These are phyloP conservation scores for Salix exigua DNA, from an alignment of 345 rosid species.

Conservation along the genomic window DNA sequence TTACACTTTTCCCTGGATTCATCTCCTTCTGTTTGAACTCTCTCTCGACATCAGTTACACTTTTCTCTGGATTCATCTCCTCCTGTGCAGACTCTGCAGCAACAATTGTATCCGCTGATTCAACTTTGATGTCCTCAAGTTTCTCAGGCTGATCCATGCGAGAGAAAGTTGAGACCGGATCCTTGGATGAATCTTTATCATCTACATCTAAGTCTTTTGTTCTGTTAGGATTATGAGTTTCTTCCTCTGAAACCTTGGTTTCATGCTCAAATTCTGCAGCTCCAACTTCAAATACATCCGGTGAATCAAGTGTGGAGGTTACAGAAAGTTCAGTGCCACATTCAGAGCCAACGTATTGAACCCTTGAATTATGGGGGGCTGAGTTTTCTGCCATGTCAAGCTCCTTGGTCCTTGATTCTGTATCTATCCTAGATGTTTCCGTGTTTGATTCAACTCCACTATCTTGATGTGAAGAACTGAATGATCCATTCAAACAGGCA, in stretches of 20 bases:
- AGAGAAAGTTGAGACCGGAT: constrained; percentile 20
- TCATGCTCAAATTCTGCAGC: constrained; percentile 35
- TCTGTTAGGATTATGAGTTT: constrained; percentile 19
- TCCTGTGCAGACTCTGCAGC: constrained; percentile 24
- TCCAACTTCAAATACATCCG: constrained; percentile 61
- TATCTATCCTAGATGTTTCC: constrained; percentile 29
- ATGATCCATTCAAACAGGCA: constrained; percentile 37
- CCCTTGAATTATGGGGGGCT: constrained; percentile 21
- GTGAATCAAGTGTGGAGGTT: constrained; percentile 84
- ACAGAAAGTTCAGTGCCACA: constrained; percentile 90
- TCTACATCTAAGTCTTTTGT: constrained; percentile 31
- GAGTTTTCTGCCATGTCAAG: constrained; percentile 32
- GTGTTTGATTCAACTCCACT: constrained; percentile 35
- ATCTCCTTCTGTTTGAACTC: not conserved
- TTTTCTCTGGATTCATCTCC: constrained; percentile 21
- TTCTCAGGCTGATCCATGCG: constrained; percentile 32
- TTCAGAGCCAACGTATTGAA: constrained; percentile 61
- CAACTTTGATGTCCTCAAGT: constrained; percentile 27
- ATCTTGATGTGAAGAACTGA: constrained; percentile 39
- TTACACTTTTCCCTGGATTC: too few species aligned
- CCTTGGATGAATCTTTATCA: constrained; percentile 29
- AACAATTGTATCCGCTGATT: constrained; percentile 26
- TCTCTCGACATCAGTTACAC: constrained; percentile 25
- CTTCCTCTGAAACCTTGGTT: constrained; percentile 39
- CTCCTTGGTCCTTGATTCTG: constrained; percentile 25